phyloP scores from a whole-genome alignment of 306 rosid species.

The Inga leiocalycina region DNA sequence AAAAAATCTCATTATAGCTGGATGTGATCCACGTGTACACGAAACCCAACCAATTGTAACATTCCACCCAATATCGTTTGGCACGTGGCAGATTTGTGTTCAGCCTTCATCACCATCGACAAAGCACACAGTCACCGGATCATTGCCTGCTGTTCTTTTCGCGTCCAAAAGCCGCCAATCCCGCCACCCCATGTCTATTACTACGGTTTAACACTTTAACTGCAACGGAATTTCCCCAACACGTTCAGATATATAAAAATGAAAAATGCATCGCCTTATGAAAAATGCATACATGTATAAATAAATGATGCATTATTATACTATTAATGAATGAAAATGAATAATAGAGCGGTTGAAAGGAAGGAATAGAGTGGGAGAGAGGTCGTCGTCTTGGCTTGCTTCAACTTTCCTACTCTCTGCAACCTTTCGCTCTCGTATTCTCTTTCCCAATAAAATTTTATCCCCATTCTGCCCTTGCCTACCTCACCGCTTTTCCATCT shows the following conservation, averaged over 20 bases:
- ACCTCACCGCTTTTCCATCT: constrained; percentile 32
- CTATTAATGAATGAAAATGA: not conserved
- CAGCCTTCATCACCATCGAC: constrained; percentile 16
- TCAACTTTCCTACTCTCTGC: constrained; percentile 76
- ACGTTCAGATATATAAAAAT: not conserved
- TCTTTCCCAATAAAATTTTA: constrained; percentile 29
- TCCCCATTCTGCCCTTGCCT: constrained; percentile 56
- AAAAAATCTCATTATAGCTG: constrained; percentile 46
- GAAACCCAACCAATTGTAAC: constrained; percentile 36
- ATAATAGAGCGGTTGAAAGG: constrained; percentile 27
- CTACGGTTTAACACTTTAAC: constrained; percentile 38
- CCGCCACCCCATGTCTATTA: constrained; percentile 69
- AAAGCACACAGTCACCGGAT: constrained; percentile 14
- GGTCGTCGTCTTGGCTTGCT: constrained; percentile 84
- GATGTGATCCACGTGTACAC: constrained; percentile 46
- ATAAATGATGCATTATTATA: not conserved
- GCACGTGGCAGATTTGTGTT: constrained; percentile 49
- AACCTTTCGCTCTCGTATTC: constrained; percentile 45
- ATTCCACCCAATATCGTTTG: not conserved
- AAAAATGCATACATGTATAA: not conserved
- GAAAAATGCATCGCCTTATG: not conserved
- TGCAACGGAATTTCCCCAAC: constrained; percentile 5
- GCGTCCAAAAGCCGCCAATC: constrained; percentile 81
- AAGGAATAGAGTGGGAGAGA: constrained; percentile 64
- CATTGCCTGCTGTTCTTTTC: constrained; percentile 25